Percentiles rank a stretch among this genome's conserved stretches.
These are phyloP conservation scores for Gremmenia infestans DNA, from an alignment of 2,329 filamentous ascomycete species.

Conservation along the genomic window DNA sequence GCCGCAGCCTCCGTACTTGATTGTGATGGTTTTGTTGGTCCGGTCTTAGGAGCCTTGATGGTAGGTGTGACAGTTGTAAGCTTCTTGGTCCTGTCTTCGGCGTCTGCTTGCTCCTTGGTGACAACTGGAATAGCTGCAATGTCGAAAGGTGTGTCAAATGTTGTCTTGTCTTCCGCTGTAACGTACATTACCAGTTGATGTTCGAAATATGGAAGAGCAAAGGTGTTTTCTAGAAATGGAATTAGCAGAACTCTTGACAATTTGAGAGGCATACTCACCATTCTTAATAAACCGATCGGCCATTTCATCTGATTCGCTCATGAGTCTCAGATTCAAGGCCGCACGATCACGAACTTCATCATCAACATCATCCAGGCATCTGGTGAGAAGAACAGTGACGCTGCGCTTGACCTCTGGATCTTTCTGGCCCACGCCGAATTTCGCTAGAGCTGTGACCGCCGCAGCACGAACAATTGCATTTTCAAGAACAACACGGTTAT, in stretches of 20 bases:
- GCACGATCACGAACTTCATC: constrained; percentile 97
- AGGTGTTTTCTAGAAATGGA: constrained; percentile 71
- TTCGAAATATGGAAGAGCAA: constrained; percentile 89
- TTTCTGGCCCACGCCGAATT: constrained; percentile 95
- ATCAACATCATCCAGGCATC: constrained; percentile 94
- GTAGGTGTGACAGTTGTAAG: constrained; percentile 88
- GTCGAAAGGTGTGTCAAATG: constrained; percentile 83
- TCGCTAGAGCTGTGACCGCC: constrained; percentile 90
- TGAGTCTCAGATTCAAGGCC: constrained; percentile 84
- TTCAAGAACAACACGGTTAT: constrained; percentile 95
- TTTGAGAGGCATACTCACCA: constrained; percentile 47
- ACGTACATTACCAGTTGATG: constrained; percentile 98
- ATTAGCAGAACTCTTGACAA: background rate
- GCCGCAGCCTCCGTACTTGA: constrained; percentile 70
- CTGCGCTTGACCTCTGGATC: constrained; percentile 96
- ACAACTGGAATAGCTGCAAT: constrained; percentile 87
- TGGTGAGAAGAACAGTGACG: constrained; percentile 83
- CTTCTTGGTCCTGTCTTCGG: constrained; percentile 95
- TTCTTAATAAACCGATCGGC: constrained; percentile 90
- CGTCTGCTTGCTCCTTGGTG: constrained; percentile 90
- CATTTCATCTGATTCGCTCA: constrained; percentile 77
- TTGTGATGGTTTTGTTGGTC: constrained; percentile 65
- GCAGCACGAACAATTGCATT: constrained; percentile 94
- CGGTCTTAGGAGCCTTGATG: constrained; percentile 84
- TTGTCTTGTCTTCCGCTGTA: constrained; percentile 81